phyloP scores from a whole-genome alignment of 2,329 filamentous ascomycete genomes.

The Ilyonectria mors-panacis region DNA sequence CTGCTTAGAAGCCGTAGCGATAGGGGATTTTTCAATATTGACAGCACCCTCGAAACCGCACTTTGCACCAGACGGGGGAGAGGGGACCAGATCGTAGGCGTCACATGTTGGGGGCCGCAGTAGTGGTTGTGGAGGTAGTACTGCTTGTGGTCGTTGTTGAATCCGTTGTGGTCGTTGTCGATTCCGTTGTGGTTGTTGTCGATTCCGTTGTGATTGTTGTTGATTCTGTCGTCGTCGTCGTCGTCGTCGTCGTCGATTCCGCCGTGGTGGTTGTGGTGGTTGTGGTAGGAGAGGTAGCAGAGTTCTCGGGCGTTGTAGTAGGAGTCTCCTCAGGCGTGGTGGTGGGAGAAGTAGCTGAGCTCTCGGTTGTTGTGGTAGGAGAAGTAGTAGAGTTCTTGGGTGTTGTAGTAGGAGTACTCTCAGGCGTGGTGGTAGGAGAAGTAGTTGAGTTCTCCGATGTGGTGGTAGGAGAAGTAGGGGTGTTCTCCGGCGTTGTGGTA shows the following conservation, averaged over 20 bases:
- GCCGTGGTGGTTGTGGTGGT: too few relatives aligned
- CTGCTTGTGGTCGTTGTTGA: background rate
- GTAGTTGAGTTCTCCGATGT: background rate
- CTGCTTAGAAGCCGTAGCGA: background rate
- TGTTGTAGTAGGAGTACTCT: background rate
- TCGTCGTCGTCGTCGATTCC: background rate
- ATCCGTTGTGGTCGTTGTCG: background rate
- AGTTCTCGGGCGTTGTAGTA: background rate
- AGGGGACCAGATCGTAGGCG: background rate
- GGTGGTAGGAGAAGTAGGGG: background rate
- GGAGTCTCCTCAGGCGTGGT: background rate
- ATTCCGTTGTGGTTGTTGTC: background rate
- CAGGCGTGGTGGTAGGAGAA: background rate
- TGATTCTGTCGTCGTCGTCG: background rate
- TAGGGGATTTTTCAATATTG: background rate
- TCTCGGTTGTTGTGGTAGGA: too few relatives aligned
- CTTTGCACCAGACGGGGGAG: background rate
- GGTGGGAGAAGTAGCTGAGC: too few relatives aligned
- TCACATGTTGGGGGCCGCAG: background rate
- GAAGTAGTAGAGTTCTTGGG: too few relatives aligned
- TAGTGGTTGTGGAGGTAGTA: background rate
- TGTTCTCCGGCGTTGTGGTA: background rate
- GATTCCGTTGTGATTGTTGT: background rate
- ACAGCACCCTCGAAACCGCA: background rate
- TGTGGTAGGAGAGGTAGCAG: too few relatives aligned